phyloP scores from a whole-genome alignment of 371 early-diverging fungal genomes.

The Syncephalastrum monosporum region DNA sequence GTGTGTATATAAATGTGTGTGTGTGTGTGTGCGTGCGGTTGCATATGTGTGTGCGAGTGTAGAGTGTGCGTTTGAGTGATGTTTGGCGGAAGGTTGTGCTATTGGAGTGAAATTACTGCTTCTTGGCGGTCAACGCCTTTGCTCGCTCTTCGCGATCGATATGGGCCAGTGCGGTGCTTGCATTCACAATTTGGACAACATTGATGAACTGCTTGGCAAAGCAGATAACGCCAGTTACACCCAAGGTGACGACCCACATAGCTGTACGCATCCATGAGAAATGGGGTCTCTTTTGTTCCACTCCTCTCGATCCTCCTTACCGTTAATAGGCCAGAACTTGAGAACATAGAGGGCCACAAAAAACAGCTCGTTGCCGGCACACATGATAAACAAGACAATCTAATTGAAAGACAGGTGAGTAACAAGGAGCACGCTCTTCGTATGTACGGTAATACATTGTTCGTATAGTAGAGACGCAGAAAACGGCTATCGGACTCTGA shows the following conservation, averaged over 20 bases:
- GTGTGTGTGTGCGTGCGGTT: no score
- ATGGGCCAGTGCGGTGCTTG: slow-evolving; percentile 75
- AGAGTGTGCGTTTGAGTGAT: no score
- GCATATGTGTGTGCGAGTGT: no score
- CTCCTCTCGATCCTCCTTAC: slow-evolving; percentile 18
- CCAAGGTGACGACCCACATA: slow-evolving; percentile 30
- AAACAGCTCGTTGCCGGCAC: slow-evolving; percentile 89
- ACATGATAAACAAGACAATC: slow-evolving; percentile 86
- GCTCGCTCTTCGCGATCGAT: slow-evolving; percentile 65
- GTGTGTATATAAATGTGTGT: no score
- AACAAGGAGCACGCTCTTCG: not conserved
- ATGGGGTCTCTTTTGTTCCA: not conserved
- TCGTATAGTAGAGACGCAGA: slow-evolving; percentile 87
- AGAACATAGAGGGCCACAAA: slow-evolving; percentile 85
- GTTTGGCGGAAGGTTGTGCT: no score
- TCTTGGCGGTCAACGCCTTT: slow-evolving; percentile 29
- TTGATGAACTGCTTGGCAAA: slow-evolving; percentile 88
- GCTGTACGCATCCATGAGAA: slow-evolving; percentile 19
- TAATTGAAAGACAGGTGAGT: slow-evolving; percentile 18
- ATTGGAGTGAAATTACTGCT: slow-evolving; percentile 5
- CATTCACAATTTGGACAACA: slow-evolving; percentile 88
- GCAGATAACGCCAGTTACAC: slow-evolving; percentile 76
- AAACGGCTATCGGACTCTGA: slow-evolving; percentile 68
- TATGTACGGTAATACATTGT: slow-evolving; percentile 51
- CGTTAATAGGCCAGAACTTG: slow-evolving; percentile 28